phyloP scores from a whole-genome alignment of 192 early-diverging fungal genomes.

The Rhizophagus clarus region DNA sequence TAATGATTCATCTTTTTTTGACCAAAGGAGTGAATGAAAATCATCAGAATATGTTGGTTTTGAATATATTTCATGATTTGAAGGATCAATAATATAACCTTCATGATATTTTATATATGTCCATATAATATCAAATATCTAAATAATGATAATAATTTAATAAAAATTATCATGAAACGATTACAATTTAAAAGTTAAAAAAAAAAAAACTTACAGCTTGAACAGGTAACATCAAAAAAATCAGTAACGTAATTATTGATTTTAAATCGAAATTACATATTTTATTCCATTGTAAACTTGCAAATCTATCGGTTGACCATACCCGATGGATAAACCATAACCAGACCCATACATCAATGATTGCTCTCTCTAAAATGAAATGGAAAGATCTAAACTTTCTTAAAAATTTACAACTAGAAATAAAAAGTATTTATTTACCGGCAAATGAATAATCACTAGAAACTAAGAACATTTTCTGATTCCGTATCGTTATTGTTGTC shows the following conservation, averaged over 20 bases:
- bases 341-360: constrained; percentile 2
- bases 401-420: too few relatives aligned
- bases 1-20: not conserved
- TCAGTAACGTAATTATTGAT: constrained; percentile 1
- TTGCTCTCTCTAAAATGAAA: not conserved
- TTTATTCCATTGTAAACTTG: not conserved
- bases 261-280: constrained; percentile 19
- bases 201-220: not conserved
- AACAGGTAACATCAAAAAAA: not conserved
- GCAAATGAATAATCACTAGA: not conserved
- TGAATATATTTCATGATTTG: not conserved
- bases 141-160: not conserved
- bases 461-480: too few relatives aligned
- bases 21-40: not conserved
- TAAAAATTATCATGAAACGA: not conserved
- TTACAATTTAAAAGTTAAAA: not conserved
- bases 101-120: not conserved
- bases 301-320: constrained; percentile 14
- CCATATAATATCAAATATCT: not conserved
- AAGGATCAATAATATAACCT: not conserved
- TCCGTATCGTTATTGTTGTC: too few relatives aligned
- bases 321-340: constrained; percentile 18
- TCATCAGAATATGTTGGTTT: not conserved
- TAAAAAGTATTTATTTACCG: not conserved
- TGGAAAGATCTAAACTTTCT: too few relatives aligned